Evolutionary conservation across 176 grass and related monocot genomes (phyloP), one percentile per base, ranked within the genome.

Genomic region (Bonia amplexicaulis): DNA sequence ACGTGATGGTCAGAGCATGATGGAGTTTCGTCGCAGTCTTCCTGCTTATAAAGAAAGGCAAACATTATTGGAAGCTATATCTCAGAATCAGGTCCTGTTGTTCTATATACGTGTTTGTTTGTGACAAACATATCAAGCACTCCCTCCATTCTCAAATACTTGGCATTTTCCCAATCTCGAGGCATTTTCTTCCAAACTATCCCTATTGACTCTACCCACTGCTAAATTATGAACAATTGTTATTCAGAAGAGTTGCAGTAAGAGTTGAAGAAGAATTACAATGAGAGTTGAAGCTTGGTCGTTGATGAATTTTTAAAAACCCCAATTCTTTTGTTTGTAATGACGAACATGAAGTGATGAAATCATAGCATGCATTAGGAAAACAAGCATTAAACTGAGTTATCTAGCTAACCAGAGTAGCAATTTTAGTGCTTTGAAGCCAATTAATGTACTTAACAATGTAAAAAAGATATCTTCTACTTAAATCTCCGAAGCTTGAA

Each of bases 21-120:
- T 99, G 70, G 86, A 99, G 71, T 99, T 99, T 87, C 93, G 96
- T 61, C 83, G 77, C 63, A 94, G 91, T 87, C 91, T 99, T 86
- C 96, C 93, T 85, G 69, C 96, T 62, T 92, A 89, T 86, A 93
- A 94, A 90, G 93, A 99, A 87, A 95, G 78, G 64, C 82, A 96
- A 76, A 69, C 88, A 70, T 75, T 99, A 59, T 84, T 99, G 77
- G 87, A 82, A 52, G 86, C 91, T 73, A 86, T 99, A 81, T 90
- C 90, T 79, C 88, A 88, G 82, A 99, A 99, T 80, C 96, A 99
- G 96, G 96, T 95, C 54, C 60, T 41, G 11, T 47, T 77, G 29
- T 82, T 77, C 15, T 57, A 60, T 47, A 85, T 84, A 73, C 45
- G 31, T 71, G 5, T 27, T 13, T 84, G 31, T 67, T 39, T 79